phyloP scores from a whole-genome alignment of 495 filamentous ascomycete genomes.

The Neurospora sp. region DNA sequence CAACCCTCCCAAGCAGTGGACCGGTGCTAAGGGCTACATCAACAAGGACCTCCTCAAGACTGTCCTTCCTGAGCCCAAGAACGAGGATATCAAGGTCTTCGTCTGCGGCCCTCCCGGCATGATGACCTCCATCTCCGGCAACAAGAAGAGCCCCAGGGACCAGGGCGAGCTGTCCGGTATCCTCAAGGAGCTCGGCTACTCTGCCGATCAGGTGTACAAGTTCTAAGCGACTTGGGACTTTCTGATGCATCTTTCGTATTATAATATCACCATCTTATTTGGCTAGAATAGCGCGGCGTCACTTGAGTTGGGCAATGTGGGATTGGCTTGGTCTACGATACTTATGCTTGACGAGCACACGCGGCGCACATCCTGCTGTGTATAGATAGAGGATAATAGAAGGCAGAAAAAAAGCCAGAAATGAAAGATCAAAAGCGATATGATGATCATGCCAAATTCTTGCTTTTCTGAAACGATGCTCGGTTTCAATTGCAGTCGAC shows the following conservation, averaged over 20 bases:
- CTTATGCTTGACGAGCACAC: neutral
- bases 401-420: neutral
- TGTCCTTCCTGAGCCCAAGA: constrained; percentile 80
- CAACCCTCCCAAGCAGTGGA: constrained; percentile 74
- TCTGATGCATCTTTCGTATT: neutral
- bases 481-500: neutral
- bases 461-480: neutral
- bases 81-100: constrained; percentile 86
- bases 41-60: constrained; percentile 86
- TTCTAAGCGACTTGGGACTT: constrained; percentile 44
- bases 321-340: neutral
- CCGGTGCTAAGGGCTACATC: constrained; percentile 64
- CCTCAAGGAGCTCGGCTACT: constrained; percentile 86
- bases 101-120: constrained; percentile 80
- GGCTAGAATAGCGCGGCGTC: neutral
- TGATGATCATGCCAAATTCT: neutral
- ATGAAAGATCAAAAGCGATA: neutral
- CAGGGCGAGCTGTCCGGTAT: constrained; percentile 82
- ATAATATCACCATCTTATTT: neutral
- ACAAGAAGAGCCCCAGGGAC: constrained; percentile 79
- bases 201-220: constrained; percentile 92
- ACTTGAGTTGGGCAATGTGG: neutral
- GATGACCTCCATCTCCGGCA: constrained; percentile 87
- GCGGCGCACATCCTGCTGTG: neutral
- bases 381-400: neutral